Evolutionary conservation across 2,329 filamentous ascomycete genomes (phyloP).

Genomic region (Elsinoe necatrix): DNA sequence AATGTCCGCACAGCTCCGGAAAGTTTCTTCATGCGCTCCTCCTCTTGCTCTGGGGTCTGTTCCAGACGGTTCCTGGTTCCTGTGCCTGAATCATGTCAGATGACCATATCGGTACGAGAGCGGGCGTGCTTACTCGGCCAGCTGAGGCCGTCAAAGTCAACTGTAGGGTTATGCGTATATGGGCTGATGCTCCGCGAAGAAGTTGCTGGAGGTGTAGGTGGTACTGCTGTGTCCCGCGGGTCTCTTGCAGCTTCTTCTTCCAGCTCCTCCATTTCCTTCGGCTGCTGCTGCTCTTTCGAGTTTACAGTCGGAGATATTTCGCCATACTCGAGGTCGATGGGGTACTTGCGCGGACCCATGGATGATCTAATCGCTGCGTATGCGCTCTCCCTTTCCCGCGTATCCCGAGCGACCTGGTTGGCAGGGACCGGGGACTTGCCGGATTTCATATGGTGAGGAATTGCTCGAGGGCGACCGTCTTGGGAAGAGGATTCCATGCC

Average conservation of each 20-base stretch:
- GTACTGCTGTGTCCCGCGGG: conserved; percentile 42
- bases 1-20: conserved; percentile 55
- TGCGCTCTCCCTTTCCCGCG: conserved; percentile 48
- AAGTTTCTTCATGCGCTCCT: conserved; percentile 51
- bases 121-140: conserved; percentile 41
- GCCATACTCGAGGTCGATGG: conserved; percentile 36
- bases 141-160: conserved; percentile 49
- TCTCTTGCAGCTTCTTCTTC: conserved; percentile 46
- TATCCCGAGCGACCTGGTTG: conserved; percentile 38
- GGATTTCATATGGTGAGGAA: conserved; percentile 51
- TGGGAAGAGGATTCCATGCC: conserved; percentile 34
- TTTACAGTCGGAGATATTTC: conserved; percentile 12
- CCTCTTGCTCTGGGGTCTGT: conserved; percentile 49
- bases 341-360: conserved; percentile 41
- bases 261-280: conserved; percentile 25
- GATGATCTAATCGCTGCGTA: conserved; percentile 52
- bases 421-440: conserved; percentile 45
- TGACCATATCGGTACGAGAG: no score
- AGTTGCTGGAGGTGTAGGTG: conserved; percentile 45
- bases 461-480: conserved; percentile 35
- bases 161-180: conserved; percentile 42
- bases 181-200: conserved; percentile 42
- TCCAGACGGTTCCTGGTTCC: conserved; percentile 58
- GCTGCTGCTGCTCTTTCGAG: conserved; percentile 16
- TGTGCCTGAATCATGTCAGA: conserved; percentile 31